A percentile compares a stretch with the other conserved stretches of the same genome.
Conservation (phyloP, 345 rosid genomes). For the Alliaria petiolata region DNA sequence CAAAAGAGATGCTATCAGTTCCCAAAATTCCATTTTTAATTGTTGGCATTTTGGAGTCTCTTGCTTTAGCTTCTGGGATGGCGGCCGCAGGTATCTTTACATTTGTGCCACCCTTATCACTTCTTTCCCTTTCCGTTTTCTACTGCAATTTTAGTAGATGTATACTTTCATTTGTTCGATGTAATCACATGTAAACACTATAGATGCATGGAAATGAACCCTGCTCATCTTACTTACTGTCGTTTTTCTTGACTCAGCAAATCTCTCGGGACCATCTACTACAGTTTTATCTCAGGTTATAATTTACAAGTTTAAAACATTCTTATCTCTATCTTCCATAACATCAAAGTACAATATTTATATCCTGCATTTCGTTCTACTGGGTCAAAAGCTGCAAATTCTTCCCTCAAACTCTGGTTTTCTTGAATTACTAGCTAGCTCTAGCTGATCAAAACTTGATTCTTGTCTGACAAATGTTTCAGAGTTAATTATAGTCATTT, state of each 20-base stretch:
- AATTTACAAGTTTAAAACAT: constrained; percentile 35
- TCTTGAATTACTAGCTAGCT: neutral
- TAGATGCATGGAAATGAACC: neutral
- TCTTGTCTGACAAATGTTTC: neutral
- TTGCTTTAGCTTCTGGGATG: constrained; percentile 92
- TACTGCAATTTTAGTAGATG: constrained; percentile 1
- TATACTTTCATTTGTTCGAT: neutral
- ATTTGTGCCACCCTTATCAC: neutral
- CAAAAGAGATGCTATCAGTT: constrained; percentile 88
- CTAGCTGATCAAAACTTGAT: neutral
- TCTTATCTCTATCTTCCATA: neutral
- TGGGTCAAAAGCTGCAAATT: neutral
- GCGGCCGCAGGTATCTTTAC: constrained; percentile 75
- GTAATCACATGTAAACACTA: neutral
- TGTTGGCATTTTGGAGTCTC: constrained; percentile 88
- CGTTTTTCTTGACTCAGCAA: constrained; percentile 54
- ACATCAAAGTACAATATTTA: neutral
- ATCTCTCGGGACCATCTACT: constrained; percentile 89
- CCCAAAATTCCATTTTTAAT: constrained; percentile 72
- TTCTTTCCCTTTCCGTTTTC: neutral
- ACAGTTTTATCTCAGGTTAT: constrained; percentile 93
- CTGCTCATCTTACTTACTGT: constrained; percentile 18
- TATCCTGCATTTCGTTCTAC: neutral
- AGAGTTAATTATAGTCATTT: constrained; percentile 2
- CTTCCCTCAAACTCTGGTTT: neutral